phyloP scores from a whole-genome alignment of 495 filamentous ascomycete genomes.

The Sphaerosporella brunnea region DNA sequence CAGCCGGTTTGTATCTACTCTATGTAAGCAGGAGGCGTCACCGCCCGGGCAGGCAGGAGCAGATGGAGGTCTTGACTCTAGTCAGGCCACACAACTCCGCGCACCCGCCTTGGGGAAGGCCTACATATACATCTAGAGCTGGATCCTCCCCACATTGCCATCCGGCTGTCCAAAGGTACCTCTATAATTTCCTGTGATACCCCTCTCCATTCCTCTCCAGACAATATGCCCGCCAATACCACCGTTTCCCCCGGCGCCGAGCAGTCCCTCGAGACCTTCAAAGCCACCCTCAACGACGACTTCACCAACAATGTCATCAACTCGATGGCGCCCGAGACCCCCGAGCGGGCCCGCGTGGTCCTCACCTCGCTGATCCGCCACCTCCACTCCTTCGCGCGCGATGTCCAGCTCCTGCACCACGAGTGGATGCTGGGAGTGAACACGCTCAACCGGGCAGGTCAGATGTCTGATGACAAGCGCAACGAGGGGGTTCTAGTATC shows the following conservation, averaged over 20 bases:
- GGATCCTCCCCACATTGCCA: background rate
- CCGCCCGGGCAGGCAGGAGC: too few relatives aligned
- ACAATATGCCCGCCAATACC: background rate
- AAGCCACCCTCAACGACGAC: conserved; percentile 9
- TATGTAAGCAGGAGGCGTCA: too few relatives aligned
- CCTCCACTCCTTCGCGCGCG: conserved; percentile 69
- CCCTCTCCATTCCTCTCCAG: background rate
- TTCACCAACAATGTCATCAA: conserved; percentile 62
- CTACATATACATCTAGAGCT: background rate
- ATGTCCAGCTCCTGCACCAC: conserved; percentile 59
- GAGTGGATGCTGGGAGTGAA: conserved; percentile 62
- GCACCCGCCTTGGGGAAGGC: too few relatives aligned
- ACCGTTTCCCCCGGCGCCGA: background rate
- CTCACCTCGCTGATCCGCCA: conserved; percentile 50
- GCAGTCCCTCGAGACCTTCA: conserved; percentile 3
- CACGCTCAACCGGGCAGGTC: conserved; percentile 47
- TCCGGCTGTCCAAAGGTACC: too few relatives aligned
- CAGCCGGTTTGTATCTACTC: too few relatives aligned
- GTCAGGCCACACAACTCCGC: too few relatives aligned
- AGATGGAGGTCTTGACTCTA: too few relatives aligned
- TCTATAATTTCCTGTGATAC: background rate
- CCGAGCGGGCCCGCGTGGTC: conserved; percentile 47
- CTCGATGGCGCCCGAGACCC: conserved; percentile 56
- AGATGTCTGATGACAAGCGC: conserved; percentile 49
- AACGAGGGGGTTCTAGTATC: conserved; percentile 57